Percentiles rank a stretch among this genome's conserved stretches.
Evolutionary conservation across 164 flowering plant species (phyloP).

Genomic region (Pachysandra terminalis): DNA sequence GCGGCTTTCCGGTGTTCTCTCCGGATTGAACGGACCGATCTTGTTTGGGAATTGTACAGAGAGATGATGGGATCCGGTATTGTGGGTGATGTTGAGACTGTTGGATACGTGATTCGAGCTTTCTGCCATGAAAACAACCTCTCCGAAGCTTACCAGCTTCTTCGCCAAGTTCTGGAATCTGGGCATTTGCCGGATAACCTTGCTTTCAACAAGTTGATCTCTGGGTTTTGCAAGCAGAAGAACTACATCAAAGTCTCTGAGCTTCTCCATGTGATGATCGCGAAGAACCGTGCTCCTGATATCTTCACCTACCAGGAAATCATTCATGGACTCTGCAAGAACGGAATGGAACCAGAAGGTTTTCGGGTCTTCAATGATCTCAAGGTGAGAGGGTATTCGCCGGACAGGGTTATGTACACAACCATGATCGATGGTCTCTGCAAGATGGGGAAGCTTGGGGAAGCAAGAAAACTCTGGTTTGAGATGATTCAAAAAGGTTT

Average conservation of each 20-base stretch:
- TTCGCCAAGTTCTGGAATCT: constrained; percentile 38
- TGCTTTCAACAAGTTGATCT: constrained; percentile 45
- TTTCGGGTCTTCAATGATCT: constrained; percentile 54
- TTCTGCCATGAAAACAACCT: constrained; percentile 41
- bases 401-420: constrained; percentile 52
- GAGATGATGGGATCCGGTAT: constrained; percentile 49
- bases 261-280: constrained; percentile 67
- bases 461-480: constrained; percentile 54
- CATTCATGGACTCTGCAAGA: constrained; percentile 48
- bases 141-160: constrained; percentile 46
- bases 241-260: constrained; percentile 36
- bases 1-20: constrained; percentile 34
- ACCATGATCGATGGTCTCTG: constrained; percentile 67
- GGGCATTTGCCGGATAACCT: constrained; percentile 42
- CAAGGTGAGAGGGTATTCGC: constrained; percentile 61
- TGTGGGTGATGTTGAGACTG: constrained; percentile 37
- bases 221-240: constrained; percentile 33
- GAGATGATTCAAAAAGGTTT: constrained; percentile 61
- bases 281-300: constrained; percentile 40
- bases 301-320: constrained; percentile 50
- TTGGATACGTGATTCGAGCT: constrained; percentile 51
- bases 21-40: constrained; percentile 39
- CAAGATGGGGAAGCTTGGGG: constrained; percentile 33
- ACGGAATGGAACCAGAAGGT: constrained; percentile 32
- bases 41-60: constrained; percentile 47